A percentile compares a stretch with the other conserved stretches of the same genome.
Evolutionary conservation across 768 basidiomycete genomes (phyloP).

Genomic region (Suillus plorans): DNA sequence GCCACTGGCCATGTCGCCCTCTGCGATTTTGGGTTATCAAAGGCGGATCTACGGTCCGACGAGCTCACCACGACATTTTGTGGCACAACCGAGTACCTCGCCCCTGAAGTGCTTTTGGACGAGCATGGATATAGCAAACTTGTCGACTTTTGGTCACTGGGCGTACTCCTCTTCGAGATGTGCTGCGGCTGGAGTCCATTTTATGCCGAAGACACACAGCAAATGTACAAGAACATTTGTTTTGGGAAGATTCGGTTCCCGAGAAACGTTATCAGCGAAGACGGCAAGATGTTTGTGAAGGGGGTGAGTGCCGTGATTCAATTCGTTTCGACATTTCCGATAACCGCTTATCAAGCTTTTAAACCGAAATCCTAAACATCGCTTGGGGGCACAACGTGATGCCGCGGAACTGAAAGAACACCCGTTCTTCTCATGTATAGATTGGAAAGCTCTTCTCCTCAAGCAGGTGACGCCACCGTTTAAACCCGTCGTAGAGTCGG

Average conservation of each 20-base stretch:
- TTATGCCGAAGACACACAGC: conserved; percentile 98
- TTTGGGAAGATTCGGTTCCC: conserved; percentile 99
- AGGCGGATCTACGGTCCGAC: conserved; percentile 89
- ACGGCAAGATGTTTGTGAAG: conserved; percentile 99
- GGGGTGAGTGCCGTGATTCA: conserved; percentile 60
- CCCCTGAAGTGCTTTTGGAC: conserved; percentile 97
- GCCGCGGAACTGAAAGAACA: conserved; percentile 95
- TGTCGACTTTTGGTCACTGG: conserved; percentile 97
- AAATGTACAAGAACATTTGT: conserved; percentile 99
- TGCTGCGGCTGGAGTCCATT: conserved; percentile 99
- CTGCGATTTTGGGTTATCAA: conserved; percentile 97
- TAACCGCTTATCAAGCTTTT: conserved; percentile 61
- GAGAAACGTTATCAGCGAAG: conserved; percentile 93
- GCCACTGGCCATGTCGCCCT: conserved; percentile 98
- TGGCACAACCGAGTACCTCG: conserved; percentile 97
- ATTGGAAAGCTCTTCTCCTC: conserved; percentile 83
- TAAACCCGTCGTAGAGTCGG: conserved; percentile 96
- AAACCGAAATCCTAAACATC: conserved; percentile 97
- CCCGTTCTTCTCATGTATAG: conserved; percentile 87
- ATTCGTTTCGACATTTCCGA: conserved; percentile 13
- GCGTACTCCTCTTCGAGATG: conserved; percentile 98
- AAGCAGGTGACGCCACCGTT: conserved; percentile 97
- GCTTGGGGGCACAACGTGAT: conserved; percentile 88
- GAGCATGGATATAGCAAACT: conserved; percentile 98
- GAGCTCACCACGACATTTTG: conserved; percentile 99